Evolutionary conservation across 2,329 filamentous ascomycete species (phyloP).

Genomic region (Emydomyces testavorans): DNA sequence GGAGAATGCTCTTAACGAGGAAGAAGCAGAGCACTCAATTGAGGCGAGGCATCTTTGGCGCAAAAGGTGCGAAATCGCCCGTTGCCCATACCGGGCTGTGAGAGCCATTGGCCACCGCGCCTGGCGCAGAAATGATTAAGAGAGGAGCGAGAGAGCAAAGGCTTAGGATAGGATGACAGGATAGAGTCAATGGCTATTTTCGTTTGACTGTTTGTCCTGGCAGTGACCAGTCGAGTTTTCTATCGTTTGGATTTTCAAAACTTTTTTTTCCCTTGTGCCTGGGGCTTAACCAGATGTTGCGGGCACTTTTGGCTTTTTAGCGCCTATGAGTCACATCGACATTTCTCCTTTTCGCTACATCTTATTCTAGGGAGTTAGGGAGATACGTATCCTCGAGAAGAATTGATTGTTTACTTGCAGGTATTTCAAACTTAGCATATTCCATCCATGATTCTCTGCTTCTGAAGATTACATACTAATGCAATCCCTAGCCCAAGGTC

Average conservation of each 20-base stretch:
- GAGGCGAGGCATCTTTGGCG: constrained; percentile 32
- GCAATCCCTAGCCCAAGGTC: too few relatives aligned
- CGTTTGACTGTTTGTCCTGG: too few relatives aligned
- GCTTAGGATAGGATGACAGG: not conserved
- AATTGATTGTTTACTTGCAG: too few relatives aligned
- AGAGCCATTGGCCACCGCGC: constrained; percentile 36
- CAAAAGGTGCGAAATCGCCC: constrained; percentile 30
- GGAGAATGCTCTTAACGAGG: constrained; percentile 31
- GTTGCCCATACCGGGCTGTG: constrained; percentile 36
- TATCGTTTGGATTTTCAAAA: constrained; percentile 17
- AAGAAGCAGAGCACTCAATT: constrained; percentile 26
- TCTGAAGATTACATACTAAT: too few relatives aligned
- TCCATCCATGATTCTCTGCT: too few relatives aligned
- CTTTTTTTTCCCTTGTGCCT: constrained; percentile 18
- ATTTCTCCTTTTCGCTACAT: too few relatives aligned
- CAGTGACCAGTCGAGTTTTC: too few relatives aligned
- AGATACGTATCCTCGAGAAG: too few relatives aligned
- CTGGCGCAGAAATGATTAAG: constrained; percentile 14
- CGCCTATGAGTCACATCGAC: not conserved
- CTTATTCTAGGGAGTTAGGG: too few relatives aligned
- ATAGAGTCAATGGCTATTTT: not conserved
- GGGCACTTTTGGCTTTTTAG: not conserved
- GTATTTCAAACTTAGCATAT: too few relatives aligned
- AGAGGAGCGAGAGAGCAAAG: not conserved
- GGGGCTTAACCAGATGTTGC: constrained; percentile 1